phyloP scores from a whole-genome alignment of 2,329 filamentous ascomycete species.

The Ophiognomonia clavigignenti-juglandacearum region DNA sequence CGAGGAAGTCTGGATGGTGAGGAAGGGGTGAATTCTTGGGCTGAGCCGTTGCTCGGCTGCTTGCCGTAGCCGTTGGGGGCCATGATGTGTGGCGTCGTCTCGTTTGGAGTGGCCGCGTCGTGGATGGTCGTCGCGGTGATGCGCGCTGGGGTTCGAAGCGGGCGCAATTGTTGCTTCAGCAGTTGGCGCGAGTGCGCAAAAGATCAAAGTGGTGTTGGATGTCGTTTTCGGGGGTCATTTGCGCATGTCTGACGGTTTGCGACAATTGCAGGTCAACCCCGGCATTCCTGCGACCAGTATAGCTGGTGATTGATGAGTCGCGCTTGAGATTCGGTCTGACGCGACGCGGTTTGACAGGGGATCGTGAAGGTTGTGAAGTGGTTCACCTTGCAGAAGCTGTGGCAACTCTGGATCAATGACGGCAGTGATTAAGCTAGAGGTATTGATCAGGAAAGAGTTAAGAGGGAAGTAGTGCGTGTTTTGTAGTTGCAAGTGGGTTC shows the following conservation, averaged over 20 bases:
- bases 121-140: neutral
- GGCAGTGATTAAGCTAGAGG: neutral
- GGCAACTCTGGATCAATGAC: neutral
- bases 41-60: conserved; percentile 21
- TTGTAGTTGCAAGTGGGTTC: neutral
- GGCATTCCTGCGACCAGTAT: too few species aligned
- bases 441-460: neutral
- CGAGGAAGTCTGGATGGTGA: conserved; percentile 27
- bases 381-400: too few species aligned
- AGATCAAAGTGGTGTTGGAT: conserved; percentile 13
- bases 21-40: conserved; percentile 17
- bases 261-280: too few species aligned
- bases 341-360: neutral
- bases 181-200: conserved; percentile 20
- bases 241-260: conserved; percentile 2
- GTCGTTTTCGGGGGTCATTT: conserved; percentile 24
- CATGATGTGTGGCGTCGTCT: conserved; percentile 3
- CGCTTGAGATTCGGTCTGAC: conserved; percentile 12
- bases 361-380: too few species aligned
- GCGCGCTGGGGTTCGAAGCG: conserved; percentile 4
- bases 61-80: conserved; percentile 14
- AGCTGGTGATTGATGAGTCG: too few species aligned
- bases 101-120: neutral
- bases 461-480: neutral
- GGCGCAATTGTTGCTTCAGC: conserved; percentile 30